These are phyloP conservation scores for Obelidium mucronatum DNA, from an alignment of 192 early-diverging fungal species.

Conservation along the genomic window DNA sequence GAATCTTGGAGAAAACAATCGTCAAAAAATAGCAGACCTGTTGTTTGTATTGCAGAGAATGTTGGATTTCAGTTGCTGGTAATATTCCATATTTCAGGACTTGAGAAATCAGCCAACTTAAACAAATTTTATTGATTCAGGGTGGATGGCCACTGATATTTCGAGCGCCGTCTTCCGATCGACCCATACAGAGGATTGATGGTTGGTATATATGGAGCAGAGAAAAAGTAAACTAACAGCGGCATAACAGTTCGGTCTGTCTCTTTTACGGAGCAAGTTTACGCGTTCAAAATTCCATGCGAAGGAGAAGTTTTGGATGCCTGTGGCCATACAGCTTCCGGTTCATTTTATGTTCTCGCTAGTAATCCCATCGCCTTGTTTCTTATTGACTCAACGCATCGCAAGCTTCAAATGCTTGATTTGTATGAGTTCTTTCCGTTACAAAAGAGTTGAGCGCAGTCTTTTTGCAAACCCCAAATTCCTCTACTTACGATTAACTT, in stretches of 20 bases:
- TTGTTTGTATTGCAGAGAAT: background rate
- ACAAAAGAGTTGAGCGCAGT: conserved; percentile 14
- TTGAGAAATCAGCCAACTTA: background rate
- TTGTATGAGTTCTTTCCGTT: conserved; percentile 78
- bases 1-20: conserved; percentile 59
- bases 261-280: conserved; percentile 71
- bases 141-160: conserved; percentile 23
- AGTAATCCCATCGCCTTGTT: conserved; percentile 70
- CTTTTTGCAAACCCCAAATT: too few species aligned
- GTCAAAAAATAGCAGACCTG: background rate
- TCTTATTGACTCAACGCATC: conserved; percentile 56
- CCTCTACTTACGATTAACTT: background rate
- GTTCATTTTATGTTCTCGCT: conserved; percentile 61
- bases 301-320: conserved; percentile 70
- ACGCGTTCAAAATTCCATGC: conserved; percentile 70
- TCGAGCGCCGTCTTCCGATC: background rate
- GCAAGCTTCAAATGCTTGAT: conserved; percentile 58
- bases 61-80: conserved; percentile 21
- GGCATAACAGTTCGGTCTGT: background rate
- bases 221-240: background rate
- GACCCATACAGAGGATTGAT: background rate
- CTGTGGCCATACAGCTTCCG: conserved; percentile 43
- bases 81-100: background rate
- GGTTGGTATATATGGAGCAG: background rate
- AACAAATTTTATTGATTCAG: too few species aligned